Evolutionary conservation across 2,329 filamentous ascomycete genomes (phyloP), one percentile per base, ranked within the genome.

Genomic region (Aspergillus ochraceoroseus): DNA sequence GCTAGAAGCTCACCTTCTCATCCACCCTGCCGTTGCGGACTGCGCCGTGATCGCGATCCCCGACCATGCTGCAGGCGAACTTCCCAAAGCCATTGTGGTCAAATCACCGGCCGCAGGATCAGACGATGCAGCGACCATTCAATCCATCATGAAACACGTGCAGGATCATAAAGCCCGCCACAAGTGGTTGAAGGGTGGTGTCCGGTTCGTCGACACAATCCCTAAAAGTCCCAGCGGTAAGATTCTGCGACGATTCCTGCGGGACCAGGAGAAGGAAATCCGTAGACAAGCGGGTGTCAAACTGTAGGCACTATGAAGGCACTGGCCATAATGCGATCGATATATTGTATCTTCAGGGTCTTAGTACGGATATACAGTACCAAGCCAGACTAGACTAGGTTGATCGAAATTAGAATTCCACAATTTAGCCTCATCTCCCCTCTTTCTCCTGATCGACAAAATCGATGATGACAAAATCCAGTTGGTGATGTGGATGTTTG

Each of bases 31-130:
- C 7, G 85, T 92, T n/a, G 77, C 79, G 29, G 86, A 94, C 63
- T 84, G 80, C 51, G 80, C 86, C 9, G 85, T 94, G 5, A 87
- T 92, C 49, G 81, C 82, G 9, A 71, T 88, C 1, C 83, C 80
- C 0, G 79, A 82, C 43, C 77, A 78, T 5, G 60, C 68, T 4
- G 74, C 79, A 1, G 79, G 79, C 18, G 79, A 82, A 52, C 65
- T 81, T 0, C 79, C 79, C 13, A 82, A 81, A 57, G 79, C 79
- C 0, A 80, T 78, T 46, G 71, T 82, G 3, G 78, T 81, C 43
- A 81, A 80, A 59, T 71, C 73, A 0, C 58, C 73, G 0, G 68
- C 65, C 25, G 70, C 76, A 0, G 68, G 72, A 1, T 49, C 71
- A 0, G 75, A 81, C 48, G 75, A 80, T 38, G 68, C 68, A 1